A percentile compares a stretch with the other conserved stretches of the same genome.
These are phyloP conservation scores for Neurospora terricola DNA, from an alignment of 495 filamentous ascomycete genomes.

Conservation along the genomic window DNA sequence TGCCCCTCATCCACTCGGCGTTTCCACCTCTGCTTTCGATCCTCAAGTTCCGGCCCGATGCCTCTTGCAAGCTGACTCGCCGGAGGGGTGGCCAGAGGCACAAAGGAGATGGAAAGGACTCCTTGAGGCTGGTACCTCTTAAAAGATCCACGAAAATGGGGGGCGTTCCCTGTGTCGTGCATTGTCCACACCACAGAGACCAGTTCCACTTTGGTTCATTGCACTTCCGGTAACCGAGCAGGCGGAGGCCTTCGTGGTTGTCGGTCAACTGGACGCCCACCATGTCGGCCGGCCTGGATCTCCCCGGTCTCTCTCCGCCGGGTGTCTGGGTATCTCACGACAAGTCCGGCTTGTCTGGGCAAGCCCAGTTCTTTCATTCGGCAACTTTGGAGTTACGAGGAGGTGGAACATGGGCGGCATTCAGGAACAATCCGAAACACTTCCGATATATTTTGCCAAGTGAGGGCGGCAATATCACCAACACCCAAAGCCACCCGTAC, in stretches of 20 bases:
- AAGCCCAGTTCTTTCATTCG: neutral
- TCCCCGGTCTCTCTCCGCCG: neutral
- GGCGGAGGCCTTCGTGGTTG: neutral
- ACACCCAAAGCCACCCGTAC: neutral
- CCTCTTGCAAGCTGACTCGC: neutral
- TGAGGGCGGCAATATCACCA: neutral
- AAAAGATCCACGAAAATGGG: neutral
- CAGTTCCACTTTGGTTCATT: neutral
- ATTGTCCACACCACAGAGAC: neutral
- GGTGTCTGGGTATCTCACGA: neutral
- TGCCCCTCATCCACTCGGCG: neutral
- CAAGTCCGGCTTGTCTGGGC: neutral
- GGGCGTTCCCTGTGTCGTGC: neutral
- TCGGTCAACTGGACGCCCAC: neutral
- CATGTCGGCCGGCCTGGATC: neutral
- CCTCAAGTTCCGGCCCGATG: neutral
- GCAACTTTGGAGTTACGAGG: neutral
- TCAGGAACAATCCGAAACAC: neutral
- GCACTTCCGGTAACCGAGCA: neutral
- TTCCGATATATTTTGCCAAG: neutral
- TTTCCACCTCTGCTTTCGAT: neutral
- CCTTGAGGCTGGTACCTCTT: neutral
- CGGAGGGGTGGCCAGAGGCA: neutral
- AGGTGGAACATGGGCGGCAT: neutral
- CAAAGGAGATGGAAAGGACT: neutral